Base-by-base conservation (phyloP, 768 basidiomycete species). In the Suillus cothurnatus region DNA sequence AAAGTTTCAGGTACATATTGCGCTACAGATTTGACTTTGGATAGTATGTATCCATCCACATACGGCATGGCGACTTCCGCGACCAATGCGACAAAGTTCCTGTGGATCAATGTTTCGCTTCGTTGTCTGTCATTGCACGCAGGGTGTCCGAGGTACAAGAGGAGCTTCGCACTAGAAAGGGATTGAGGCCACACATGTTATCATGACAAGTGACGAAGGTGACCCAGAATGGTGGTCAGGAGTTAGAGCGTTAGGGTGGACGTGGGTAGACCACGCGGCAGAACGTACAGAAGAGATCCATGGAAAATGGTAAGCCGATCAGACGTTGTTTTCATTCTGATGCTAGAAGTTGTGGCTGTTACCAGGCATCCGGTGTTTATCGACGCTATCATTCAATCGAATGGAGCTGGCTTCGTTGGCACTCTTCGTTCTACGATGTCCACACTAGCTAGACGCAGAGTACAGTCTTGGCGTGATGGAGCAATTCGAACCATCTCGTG, bases 361-460 rank as follows among this genome's bases (percentile, higher is more conserved):
- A 23, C 23, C 68, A 90, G 89, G 89, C 88, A 90, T 73, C 88
- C 89, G 14, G 77, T 89, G 21, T 76, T 93, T 57, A 82, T 92
- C 61, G 91, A 92, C 71, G 88, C 89, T 4, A 86, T 85, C 15
- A 84, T 91, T 63, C 91, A 92, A 70, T 88, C 89, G 0, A 78
- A 76, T 43, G 90, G 86, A 26, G 72, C 79, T 9, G 91, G 90
- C 2, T 88, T 93, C 70, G 85, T 93, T 19, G 92, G 90, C 9
- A 92, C 89, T 2, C 84, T 88, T 69, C 70, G 80, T 52, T 91
- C 90, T 34, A 92, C 91, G 8, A 90, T 91, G 85, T 86, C 88
- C 3, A 77, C 85, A 52, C 68, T 93, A 36, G 88, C 90, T 12
- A 80, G 81, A n/a, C 83, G 87, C 23, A 81, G 91, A 23, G 89